Conservation (phyloP, 2,329 filamentous ascomycete species). For the Rhinocladiella similis region DNA sequence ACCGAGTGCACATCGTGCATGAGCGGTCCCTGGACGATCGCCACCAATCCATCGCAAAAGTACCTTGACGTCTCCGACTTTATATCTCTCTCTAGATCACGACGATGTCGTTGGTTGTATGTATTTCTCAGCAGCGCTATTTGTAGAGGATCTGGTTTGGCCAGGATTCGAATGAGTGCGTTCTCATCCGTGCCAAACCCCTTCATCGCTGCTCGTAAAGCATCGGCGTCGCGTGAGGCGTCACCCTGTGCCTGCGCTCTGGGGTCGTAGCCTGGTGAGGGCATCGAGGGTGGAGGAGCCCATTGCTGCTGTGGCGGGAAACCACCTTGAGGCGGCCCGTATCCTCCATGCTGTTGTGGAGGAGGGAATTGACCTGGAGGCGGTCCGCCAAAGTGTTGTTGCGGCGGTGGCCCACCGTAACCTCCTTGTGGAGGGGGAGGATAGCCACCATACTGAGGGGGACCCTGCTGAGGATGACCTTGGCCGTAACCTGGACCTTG, state of each 20-base stretch:
- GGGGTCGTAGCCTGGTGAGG: conserved; percentile 73
- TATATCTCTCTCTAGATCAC: conserved; percentile 73
- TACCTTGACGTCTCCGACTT: conserved; percentile 74
- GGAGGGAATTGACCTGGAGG: conserved; percentile 15
- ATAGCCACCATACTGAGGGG: conserved; percentile 30
- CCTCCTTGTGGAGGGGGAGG: conserved; percentile 12
- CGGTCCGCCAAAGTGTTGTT: conserved; percentile 22
- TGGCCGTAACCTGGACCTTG: conserved; percentile 24
- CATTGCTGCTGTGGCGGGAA: conserved; percentile 33
- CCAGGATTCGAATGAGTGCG: conserved; percentile 67
- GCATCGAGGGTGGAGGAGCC: conserved; percentile 56
- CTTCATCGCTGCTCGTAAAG: conserved; percentile 81
- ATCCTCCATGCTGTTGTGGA: conserved; percentile 41
- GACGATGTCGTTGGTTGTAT: conserved; percentile 65
- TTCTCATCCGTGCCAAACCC: conserved; percentile 89
- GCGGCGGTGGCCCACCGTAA: conserved; percentile 25
- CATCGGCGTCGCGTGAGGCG: conserved; percentile 67
- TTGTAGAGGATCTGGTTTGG: conserved; percentile 75
- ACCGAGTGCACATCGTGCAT: conserved; percentile 72
- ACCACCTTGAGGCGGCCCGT: conserved; percentile 42
- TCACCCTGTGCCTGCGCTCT: conserved; percentile 64
- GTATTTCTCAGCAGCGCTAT: conserved; percentile 66
- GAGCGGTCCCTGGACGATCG: conserved; percentile 76
- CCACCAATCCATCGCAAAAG: conserved; percentile 72
- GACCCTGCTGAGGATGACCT: conserved; percentile 29